A percentile compares a stretch with the other conserved stretches of the same genome.
These are phyloP conservation scores for Calocybe gangraenosa DNA, from an alignment of 768 basidiomycete species.

Conservation along the genomic window DNA sequence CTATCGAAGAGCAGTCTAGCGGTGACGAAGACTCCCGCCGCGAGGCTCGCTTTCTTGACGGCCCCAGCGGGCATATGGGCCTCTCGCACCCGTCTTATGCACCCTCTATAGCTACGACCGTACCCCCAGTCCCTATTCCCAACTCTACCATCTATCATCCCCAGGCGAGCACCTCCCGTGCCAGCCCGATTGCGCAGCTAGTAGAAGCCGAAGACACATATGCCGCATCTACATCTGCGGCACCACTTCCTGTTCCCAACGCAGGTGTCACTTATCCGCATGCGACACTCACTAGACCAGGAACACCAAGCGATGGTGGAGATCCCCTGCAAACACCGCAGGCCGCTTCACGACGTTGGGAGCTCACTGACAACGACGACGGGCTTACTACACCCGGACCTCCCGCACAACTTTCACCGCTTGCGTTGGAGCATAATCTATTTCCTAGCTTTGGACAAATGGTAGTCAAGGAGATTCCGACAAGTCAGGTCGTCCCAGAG, in stretches of 20 bases:
- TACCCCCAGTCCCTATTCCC: conserved; percentile 17
- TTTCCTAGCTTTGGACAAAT: conserved; percentile 11
- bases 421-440: conserved; percentile 6
- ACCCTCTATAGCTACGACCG: conserved; percentile 12
- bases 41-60: not conserved
- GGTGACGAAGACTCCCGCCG: conserved; percentile 9
- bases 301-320: conserved; percentile 8
- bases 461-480: not conserved
- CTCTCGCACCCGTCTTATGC: conserved; percentile 7
- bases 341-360: conserved; percentile 5
- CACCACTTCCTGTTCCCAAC: conserved; percentile 24
- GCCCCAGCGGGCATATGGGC: conserved; percentile 2
- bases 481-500: not conserved
- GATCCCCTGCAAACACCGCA: conserved; percentile 8
- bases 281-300: not conserved
- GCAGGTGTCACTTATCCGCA: conserved; percentile 12
- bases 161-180: conserved; percentile 2
- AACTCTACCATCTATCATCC: conserved; percentile 14
- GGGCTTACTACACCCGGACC: conserved; percentile 17
- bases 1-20: conserved; percentile 16
- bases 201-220: conserved; percentile 3
- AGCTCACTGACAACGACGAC: conserved; percentile 17
- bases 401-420: conserved; percentile 17
- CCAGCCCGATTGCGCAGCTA: not conserved
- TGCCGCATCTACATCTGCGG: conserved; percentile 6